Evolutionary conservation across 164 flowering plant genomes (phyloP), one percentile per base, ranked within the genome.

Genomic region (Paratinospora sagittata): DNA sequence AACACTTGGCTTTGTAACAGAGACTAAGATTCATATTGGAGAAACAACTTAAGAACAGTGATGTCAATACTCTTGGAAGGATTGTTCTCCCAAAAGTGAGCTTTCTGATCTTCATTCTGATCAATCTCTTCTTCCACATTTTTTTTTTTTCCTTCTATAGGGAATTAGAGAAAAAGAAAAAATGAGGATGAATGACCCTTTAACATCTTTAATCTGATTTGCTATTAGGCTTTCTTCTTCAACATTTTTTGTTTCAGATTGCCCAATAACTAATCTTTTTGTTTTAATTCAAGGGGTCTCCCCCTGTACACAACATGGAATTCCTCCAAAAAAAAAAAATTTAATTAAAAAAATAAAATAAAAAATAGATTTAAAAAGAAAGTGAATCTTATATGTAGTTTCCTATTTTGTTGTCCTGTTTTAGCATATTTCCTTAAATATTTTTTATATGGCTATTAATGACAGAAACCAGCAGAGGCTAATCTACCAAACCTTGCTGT

Each of bases 81-180:
- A 65, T 74, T 63, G 67, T 74, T 21, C 73, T 74, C 58, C 77
- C 77, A 64, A 74, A 74, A 72, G 73, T 69, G 34, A 67, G 34
- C 37, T 47, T 71, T 16, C 3, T 17, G 55, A 8, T 30, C 12
- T 30, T 69, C 17, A 19, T 67, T 67, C 43, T 58, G 55, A 30
- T 13, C 39, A 14, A 5, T 23, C 52, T 66, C 47, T 16, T 7
- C 16, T 12, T 26, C 17, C 4, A 1, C 34, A 30, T 30, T 30
- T 30, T 1, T 43, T 24, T n/a, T 66, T 0, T 3, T 34, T 36
- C 36, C 41, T 64, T 34, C 23, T 17, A 2, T 30, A 9, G 37
- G 2, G 8, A 63, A 27, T 5, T 24, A n/a, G n/a, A n/a, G n/a
- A n/a, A n/a, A 37, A 65, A 34, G 12, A 1, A n/a, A 34, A 10